Evolutionary conservation across 2,329 filamentous ascomycete species (phyloP).

Genomic region (Calonectria pseudoreteaudii): DNA sequence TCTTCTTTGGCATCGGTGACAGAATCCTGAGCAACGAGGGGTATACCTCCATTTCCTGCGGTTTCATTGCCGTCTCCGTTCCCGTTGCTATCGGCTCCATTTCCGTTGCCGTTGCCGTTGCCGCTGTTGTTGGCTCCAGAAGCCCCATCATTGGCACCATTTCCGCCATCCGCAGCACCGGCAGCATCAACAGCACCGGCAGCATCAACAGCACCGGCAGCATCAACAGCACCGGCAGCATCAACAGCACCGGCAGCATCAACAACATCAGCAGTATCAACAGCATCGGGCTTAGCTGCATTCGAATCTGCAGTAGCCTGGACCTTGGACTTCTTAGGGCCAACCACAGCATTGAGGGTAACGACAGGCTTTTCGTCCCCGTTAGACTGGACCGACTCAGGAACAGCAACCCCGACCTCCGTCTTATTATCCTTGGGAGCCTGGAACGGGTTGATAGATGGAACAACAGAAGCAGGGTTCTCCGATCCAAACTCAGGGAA

Average conservation of each 20-base stretch:
- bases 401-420: background rate
- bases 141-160: background rate
- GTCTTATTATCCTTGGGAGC: background rate
- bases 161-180: background rate
- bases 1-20: background rate
- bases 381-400: background rate
- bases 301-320: background rate
- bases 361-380: background rate
- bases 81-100: background rate
- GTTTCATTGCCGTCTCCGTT: background rate
- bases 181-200: background rate
- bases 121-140: background rate
- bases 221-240: background rate
- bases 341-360: background rate
- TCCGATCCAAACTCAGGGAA: conserved; percentile 1
- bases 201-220: background rate
- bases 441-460: background rate
- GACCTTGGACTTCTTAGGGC: background rate
- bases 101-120: background rate
- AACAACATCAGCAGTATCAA: no score
- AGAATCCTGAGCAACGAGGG: background rate
- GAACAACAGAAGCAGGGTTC: background rate
- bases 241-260: background rate
- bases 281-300: background rate
- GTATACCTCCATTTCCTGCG: background rate